Percentiles rank a stretch among this genome's conserved stretches.
Conservation (phyloP, 163 green algal genomes). For the Chloromonas sp. region DNA sequence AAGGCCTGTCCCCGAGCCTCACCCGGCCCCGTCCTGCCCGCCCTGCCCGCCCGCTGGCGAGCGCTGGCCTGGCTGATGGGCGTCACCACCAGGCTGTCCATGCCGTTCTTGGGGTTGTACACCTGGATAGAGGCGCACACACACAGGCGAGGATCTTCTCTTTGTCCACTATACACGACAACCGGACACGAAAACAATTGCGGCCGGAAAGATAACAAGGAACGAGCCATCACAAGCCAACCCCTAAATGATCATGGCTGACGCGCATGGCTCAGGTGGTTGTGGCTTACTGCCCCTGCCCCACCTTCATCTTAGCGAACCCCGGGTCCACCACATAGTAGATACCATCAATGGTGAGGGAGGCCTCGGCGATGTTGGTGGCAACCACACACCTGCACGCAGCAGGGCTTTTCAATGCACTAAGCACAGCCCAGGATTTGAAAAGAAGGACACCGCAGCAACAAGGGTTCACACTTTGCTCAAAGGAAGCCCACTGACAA, state of each 20-base stretch:
- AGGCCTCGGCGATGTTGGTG: conserved; percentile 94
- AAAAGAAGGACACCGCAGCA: too few species aligned
- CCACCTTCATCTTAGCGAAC: conserved; percentile 92
- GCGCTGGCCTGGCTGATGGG: conserved; percentile 93
- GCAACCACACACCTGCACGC: conserved; percentile 67
- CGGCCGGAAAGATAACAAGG: too few species aligned
- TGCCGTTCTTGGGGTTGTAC: conserved; percentile 90
- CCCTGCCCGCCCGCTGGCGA: conserved; percentile 86
- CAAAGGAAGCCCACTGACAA: conserved; percentile 50
- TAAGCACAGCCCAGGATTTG: too few species aligned
- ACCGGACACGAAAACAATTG: too few species aligned
- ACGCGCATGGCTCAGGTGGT: too few species aligned
- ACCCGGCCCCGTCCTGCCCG: conserved; percentile 84
- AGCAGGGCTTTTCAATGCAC: neutral
- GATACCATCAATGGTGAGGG: conserved; percentile 96
- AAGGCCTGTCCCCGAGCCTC: neutral
- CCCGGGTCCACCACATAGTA: conserved; percentile 91
- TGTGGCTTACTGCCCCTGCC: too few species aligned
- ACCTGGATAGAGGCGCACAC: conserved; percentile 37
- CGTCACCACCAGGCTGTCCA: conserved; percentile 93
- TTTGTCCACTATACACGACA: too few species aligned
- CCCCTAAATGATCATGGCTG: too few species aligned
- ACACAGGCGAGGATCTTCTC: neutral
- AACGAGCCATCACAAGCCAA: too few species aligned
- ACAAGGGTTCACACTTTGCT: neutral